Base-by-base conservation (phyloP, 352 stramenopile species). In the Phytophthora pinifolia region DNA sequence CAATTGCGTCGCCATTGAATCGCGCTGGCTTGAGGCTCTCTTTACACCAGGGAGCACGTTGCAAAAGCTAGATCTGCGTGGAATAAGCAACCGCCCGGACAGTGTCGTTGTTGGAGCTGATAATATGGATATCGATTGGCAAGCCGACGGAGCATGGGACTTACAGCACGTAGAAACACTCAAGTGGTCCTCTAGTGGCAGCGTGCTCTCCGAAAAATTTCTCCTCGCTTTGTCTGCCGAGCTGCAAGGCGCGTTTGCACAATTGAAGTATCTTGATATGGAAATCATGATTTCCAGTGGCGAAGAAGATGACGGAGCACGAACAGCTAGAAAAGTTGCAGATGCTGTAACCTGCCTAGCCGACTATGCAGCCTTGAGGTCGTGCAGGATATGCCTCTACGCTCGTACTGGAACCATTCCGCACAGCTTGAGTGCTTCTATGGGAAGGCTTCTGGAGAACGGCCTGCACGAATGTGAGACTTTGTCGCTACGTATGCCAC, bases 251-350 rank as follows among this genome's bases (percentile, higher is more conserved):
- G 67, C 61, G 1, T 73, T 87, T 41, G 54, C 71, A 42, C 72
- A 86, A 41, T 42, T 89, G 12, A 76, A 79, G 38, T 52, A 78
- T 39, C 62, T 89, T 25, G 74, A 89, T 7, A 35, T 88, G 39
- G 32, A 53, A 45, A 7, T 72, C 18, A 49, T 17, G 42, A 29
- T 50, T 6, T 17, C 37, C 18, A 44, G 27, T n/a, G 31, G 6
- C n/a, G 34, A 55, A 35, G 54, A 54, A 35, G 54, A 56, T 30
- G 49, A 17, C 20, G 30, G 15, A 27, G 32, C 25, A 13, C 38
- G 41, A 44, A 32, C 18, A 3, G 46, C 47, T 27, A 56, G 42
- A 29, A 67, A 59, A 44, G 4, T 62, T 8, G 42, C 53, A n/a
- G 61, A 72, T 41, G 34, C 49, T 32, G 46, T 70, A 17, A 27